Evolutionary conservation across 2,329 filamentous ascomycete species (phyloP), one percentile per base, ranked within the genome.

Genomic region (Diaporthe citrichinensis): DNA sequence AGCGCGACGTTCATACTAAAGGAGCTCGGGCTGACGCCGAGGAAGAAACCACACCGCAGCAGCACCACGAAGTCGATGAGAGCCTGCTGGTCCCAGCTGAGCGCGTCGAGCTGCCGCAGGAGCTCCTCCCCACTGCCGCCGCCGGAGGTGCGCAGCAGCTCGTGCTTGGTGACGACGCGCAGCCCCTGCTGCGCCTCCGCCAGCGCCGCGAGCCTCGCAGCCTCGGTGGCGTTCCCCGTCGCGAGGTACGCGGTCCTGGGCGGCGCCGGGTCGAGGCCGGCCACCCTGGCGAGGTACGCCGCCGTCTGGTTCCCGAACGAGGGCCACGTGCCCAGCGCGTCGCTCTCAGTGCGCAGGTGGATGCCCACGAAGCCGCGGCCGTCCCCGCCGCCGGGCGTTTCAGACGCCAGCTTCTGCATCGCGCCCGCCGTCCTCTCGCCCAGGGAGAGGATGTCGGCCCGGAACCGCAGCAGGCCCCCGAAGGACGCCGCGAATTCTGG

Each of bases 291-390:
- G 20, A 88, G 78, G 76, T 87, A 88, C 0, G 83, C 83, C 8
- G 81, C 77, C 34, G 80, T 84, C 79, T 88, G 87, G 25, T 81
- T 81, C 2, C 85, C 81, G 76, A 84, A 88, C 6, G 83, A 81
- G 4, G 87, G 87, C 87, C 87, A 88, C 75, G 84, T 83, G n/a
- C 81, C 81, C 31, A 88, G 77, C 1, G 86, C 86, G 74, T 88
- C 87, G 73, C 80, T 84, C 78, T 88, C 87, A 7, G 87, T 87
- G n/a, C 87, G 82, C 6, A 89, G 80, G 76, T 89, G 87, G 14
- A 87, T 81, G 5, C 87, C 87, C 2, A 84, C 79, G 76, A 83
- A 87, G 7, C 76, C 74, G 15, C n/a, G 77, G 17, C 72, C 72
- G 10, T 77, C 28, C 6, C 28, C 10, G 6, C 31, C 28, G 34